Base-by-base conservation (phyloP, 768 basidiomycete genomes). In the Clavulina sp. region DNA sequence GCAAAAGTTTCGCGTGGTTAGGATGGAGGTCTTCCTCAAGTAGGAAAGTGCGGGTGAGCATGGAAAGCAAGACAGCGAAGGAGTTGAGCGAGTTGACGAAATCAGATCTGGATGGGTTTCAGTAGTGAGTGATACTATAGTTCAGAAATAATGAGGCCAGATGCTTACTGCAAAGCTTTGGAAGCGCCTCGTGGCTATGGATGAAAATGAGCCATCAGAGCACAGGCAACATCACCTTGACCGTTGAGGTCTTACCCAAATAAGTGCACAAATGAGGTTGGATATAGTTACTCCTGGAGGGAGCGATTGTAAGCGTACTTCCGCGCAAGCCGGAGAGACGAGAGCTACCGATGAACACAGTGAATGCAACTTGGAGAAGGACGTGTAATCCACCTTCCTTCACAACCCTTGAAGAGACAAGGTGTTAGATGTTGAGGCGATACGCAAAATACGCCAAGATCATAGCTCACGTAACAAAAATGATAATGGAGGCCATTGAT, bases 51-150 rank as follows among this genome's bases (percentile, higher is more conserved):
- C 75, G 73, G 0, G 88, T 87, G 44, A 95, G 69, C 67, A 87
- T 78, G 0, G 73, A 71, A 2, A 97, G 69, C 5, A 99, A 72
- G 0, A 88, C 96, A 1, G 81, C 75, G 61, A 91, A 97, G 0
- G 89, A 92, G 54, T 83, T 79, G 24, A 96, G 71, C 0, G 84
- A 85, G 61, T 81, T 80, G 24, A 74, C 76, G 78, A 95, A 91
- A 64, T 85, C 81, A 18, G 64, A 70, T 61, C 64, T 65, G 49
- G 1, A 43, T 18, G 1, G 9, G n/a, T n/a, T n/a, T n/a, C 0
- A 24, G 7, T 6, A 16, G 40, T 49, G 29, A 26, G 36, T n/a
- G 30, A 48, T 6, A 18, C 13, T 4, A 18, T 29, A 32, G 31
- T n/a, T 28, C 19, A 51, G 57, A 30, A 48, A 33, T 40, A 48